phyloP scores from a whole-genome alignment of 2,329 filamentous ascomycete species.

The Penicillium sp. region DNA sequence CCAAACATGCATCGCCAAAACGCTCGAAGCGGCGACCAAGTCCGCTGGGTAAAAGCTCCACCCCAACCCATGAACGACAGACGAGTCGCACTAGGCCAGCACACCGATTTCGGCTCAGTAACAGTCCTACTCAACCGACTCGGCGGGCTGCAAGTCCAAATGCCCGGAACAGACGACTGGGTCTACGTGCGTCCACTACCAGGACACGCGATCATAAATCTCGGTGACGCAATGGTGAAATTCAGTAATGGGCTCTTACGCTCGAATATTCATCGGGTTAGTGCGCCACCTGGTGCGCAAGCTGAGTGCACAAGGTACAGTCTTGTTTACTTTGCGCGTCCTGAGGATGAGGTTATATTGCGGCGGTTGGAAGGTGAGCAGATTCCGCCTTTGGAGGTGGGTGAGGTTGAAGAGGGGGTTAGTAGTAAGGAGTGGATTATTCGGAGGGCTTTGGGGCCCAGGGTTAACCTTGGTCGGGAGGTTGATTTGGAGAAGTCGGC shows the following conservation, averaged over 20 bases:
- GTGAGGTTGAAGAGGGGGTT: conserved; percentile 36
- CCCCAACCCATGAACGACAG: conserved; percentile 47
- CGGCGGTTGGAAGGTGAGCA: conserved; percentile 37
- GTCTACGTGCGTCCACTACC: conserved; percentile 54
- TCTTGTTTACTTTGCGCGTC: conserved; percentile 57
- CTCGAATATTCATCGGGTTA: conserved; percentile 52
- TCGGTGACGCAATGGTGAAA: conserved; percentile 48
- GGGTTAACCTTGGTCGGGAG: conserved; percentile 27
- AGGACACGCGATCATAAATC: conserved; percentile 48
- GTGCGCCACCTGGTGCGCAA: conserved; percentile 51
- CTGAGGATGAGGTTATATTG: conserved; percentile 51
- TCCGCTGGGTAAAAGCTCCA: conserved; percentile 55
- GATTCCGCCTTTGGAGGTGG: conserved; percentile 35
- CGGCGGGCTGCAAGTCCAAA: conserved; percentile 54
- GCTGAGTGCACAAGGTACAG: conserved; percentile 49
- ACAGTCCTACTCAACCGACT: conserved; percentile 59
- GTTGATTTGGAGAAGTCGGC: conserved; percentile 34
- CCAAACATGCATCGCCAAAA: conserved; percentile 48
- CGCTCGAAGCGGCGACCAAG: conserved; percentile 51
- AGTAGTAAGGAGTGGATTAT: conserved; percentile 47
- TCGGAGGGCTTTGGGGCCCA: conserved; percentile 38
- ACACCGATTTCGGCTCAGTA: conserved; percentile 59
- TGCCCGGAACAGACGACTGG: conserved; percentile 50
- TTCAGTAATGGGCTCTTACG: conserved; percentile 45
- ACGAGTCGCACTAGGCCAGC: conserved; percentile 50